Evolutionary conservation across 495 filamentous ascomycete species (phyloP).

Genomic region (Aspergillus steynii): DNA sequence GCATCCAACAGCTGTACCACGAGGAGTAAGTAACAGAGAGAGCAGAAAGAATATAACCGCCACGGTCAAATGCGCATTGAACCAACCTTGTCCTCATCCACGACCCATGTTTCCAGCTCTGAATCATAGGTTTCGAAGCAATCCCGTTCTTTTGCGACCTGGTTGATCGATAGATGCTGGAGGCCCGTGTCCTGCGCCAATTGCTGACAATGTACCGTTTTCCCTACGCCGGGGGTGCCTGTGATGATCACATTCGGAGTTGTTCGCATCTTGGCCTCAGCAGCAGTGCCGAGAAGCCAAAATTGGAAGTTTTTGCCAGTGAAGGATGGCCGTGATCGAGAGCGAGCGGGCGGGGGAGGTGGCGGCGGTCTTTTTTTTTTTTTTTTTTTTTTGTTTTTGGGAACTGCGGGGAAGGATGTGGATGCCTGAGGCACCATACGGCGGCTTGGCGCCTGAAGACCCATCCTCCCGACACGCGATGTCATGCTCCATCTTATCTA

Average conservation of each 20-base stretch:
- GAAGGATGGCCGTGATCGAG: background rate
- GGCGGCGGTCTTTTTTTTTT: too few species aligned
- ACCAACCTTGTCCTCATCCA: conserved; percentile 92
- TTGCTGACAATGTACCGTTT: conserved; percentile 83
- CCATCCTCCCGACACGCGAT: too few species aligned
- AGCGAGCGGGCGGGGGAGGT: too few species aligned
- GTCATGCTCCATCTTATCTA: too few species aligned
- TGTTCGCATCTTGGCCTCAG: conserved; percentile 46
- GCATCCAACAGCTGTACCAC: conserved; percentile 72
- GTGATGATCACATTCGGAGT: conserved; percentile 92
- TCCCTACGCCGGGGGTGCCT: conserved; percentile 93
- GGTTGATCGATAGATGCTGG: conserved; percentile 83
- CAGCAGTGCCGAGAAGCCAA: background rate
- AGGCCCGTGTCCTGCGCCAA: conserved; percentile 73
- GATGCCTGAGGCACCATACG: too few species aligned
- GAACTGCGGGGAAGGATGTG: background rate
- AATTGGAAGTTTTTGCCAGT: background rate
- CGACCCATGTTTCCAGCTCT: conserved; percentile 82
- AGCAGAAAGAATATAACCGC: background rate
- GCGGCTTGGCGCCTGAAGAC: too few species aligned
- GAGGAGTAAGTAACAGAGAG: background rate
- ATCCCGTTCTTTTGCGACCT: conserved; percentile 79
- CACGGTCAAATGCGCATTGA: background rate
- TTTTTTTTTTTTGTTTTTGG: background rate
- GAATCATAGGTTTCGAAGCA: conserved; percentile 87